Evolutionary conservation across 1,284 basidiomycete genomes (phyloP).

Genomic region (Ceratobasidium sp.): DNA sequence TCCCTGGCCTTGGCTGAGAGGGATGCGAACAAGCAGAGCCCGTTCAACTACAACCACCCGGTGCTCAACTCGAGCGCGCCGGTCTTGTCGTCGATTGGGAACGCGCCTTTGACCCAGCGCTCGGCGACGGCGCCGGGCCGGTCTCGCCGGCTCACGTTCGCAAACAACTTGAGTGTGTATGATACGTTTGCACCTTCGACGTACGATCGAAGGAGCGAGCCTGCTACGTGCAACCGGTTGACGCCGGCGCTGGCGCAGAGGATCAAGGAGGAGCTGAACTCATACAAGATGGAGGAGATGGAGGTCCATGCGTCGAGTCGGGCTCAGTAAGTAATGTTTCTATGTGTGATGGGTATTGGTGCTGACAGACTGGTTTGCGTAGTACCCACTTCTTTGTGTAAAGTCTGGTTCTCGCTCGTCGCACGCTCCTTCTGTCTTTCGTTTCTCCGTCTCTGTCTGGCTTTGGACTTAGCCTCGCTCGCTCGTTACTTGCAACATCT

Average conservation of each 20-base stretch:
- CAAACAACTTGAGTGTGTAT: slow-evolving; percentile 91
- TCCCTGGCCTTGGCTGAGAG: slow-evolving; percentile 40
- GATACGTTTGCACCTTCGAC: slow-evolving; percentile 91
- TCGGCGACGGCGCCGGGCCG: slow-evolving; percentile 57
- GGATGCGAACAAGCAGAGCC: slow-evolving; percentile 14
- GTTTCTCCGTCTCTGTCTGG: slow-evolving; percentile 29
- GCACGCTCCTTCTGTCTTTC: slow-evolving; percentile 19
- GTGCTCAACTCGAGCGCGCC: slow-evolving; percentile 84
- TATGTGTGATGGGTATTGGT: slow-evolving; percentile 39
- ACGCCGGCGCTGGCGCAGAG: slow-evolving; percentile 94
- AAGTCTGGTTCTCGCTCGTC: slow-evolving; percentile 20
- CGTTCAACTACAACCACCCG: slow-evolving; percentile 70
- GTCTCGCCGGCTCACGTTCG: slow-evolving; percentile 84
- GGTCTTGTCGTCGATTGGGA: slow-evolving; percentile 74
- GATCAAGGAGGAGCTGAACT: slow-evolving; percentile 96
- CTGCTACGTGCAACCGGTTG: slow-evolving; percentile 95
- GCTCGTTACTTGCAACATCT: background rate
- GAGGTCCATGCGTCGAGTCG: slow-evolving; percentile 91
- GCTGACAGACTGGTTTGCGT: slow-evolving; percentile 14
- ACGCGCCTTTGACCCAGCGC: slow-evolving; percentile 45
- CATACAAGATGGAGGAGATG: slow-evolving; percentile 99
- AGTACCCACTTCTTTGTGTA: slow-evolving; percentile 71
- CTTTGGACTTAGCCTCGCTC: slow-evolving; percentile 25
- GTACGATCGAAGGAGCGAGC: slow-evolving; percentile 95
- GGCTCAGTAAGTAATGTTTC: slow-evolving; percentile 67